Percentiles rank a stretch among this genome's conserved stretches.
phyloP scores from a whole-genome alignment of 345 rosid genomes.

The Eucalyptus curtisii region DNA sequence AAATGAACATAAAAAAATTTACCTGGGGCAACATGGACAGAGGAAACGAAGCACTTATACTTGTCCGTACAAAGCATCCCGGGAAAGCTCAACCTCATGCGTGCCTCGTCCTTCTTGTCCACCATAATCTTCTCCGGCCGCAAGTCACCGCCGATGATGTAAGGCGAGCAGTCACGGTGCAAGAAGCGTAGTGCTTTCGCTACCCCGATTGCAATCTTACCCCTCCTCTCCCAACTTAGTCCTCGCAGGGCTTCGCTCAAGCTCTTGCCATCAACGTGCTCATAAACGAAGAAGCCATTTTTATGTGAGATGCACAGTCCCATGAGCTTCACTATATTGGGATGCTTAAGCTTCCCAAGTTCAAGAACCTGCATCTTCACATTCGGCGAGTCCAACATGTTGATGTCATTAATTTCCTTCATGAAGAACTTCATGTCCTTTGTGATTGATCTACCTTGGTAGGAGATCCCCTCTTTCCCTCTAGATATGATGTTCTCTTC shows the following conservation, averaged over 20 bases:
- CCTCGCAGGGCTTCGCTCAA: constrained; percentile 28
- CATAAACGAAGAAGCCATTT: constrained; percentile 34
- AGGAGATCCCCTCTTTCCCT: constrained; percentile 11
- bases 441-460: constrained; percentile 12
- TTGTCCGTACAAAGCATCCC: constrained; percentile 5
- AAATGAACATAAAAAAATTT: neutral
- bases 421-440: constrained; percentile 26
- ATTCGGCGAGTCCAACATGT: constrained; percentile 8
- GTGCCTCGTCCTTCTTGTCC: constrained; percentile 39
- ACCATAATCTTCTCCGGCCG: constrained; percentile 47
- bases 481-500: constrained; percentile 33
- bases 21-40: constrained; percentile 65
- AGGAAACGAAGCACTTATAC: constrained; percentile 19
- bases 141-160: constrained; percentile 21
- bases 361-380: constrained; percentile 21
- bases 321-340: constrained; percentile 38
- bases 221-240: constrained; percentile 54
- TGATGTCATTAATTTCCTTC: constrained; percentile 19
- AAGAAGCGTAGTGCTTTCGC: constrained; percentile 53
- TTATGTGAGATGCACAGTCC: constrained; percentile 47
- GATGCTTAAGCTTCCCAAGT: constrained; percentile 34
- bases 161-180: constrained; percentile 30
- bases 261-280: constrained; percentile 39
- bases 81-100: constrained; percentile 27
- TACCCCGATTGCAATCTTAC: constrained; percentile 43